These are phyloP conservation scores for Backusella parvicylindrica DNA, from an alignment of 192 early-diverging fungal species.

Conservation along the genomic window DNA sequence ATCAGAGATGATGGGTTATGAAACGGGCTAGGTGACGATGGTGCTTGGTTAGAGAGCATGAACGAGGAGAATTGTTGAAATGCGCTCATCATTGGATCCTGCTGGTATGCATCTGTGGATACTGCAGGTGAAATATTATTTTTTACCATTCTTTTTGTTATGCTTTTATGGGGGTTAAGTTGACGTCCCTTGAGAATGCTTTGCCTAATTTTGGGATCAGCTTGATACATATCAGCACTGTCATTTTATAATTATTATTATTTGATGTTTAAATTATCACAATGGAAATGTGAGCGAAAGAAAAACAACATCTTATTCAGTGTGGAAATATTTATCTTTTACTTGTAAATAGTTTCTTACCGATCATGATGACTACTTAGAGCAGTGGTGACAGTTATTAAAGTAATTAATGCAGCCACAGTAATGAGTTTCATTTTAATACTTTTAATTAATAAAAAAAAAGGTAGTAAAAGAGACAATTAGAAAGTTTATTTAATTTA, in stretches of 20 bases:
- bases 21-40: background rate
- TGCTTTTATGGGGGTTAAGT: background rate
- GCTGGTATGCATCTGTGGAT: background rate
- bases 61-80: background rate
- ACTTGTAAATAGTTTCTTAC: background rate
- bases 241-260: background rate
- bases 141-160: background rate
- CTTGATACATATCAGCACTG: background rate
- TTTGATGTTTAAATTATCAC: background rate
- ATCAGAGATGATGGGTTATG: background rate
- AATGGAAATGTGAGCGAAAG: background rate
- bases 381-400: background rate
- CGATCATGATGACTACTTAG: background rate
- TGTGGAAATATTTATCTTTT: background rate
- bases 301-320: background rate
- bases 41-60: background rate
- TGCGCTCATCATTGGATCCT: background rate
- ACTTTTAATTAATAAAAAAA: background rate
- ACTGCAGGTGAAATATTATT: background rate
- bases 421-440: slow-evolving; percentile 7
- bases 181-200: background rate
- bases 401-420: background rate
- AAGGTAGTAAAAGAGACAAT: background rate
- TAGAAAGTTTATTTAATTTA: background rate
- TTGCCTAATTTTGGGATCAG: background rate